Conservation (phyloP, 1,284 basidiomycete species). For the Stereum hirsutum region DNA sequence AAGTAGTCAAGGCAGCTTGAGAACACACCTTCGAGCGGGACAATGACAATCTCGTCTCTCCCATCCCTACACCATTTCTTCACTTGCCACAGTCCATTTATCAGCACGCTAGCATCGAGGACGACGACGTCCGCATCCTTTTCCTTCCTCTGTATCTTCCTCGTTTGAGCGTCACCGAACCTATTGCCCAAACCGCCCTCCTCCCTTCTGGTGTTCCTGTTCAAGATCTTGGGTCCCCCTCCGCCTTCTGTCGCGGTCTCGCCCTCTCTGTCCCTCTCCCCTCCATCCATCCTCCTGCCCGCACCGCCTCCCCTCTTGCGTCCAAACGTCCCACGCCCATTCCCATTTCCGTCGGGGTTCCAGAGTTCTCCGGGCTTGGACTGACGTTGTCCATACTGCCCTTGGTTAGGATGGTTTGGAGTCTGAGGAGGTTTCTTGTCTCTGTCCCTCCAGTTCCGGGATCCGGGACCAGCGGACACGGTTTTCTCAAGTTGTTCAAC, state of each 20-base stretch:
- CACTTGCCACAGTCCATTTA: constrained; percentile 75
- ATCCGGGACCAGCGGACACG: constrained; percentile 38
- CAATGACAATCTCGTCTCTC: constrained; percentile 60
- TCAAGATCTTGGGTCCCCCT: no score
- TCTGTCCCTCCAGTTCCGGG: constrained; percentile 51
- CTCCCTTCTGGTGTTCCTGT: constrained; percentile 10
- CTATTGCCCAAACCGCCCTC: no score
- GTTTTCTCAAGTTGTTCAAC: constrained; percentile 76
- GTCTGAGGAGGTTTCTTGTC: background rate
- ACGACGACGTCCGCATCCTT: constrained; percentile 71
- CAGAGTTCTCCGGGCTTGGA: background rate
- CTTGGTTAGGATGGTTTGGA: no score
- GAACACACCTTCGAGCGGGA: constrained; percentile 79
- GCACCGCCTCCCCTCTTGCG: constrained; percentile 13
- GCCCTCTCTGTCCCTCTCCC: constrained; percentile 20
- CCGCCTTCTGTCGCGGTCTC: constrained; percentile 17
- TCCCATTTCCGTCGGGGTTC: no score
- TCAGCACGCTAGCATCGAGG: constrained; percentile 80
- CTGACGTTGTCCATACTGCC: constrained; percentile 15
- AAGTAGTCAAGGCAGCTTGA: no score
- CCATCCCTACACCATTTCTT: constrained; percentile 76
- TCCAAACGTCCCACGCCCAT: constrained; percentile 8
- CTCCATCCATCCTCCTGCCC: constrained; percentile 6
- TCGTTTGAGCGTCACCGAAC: no score
- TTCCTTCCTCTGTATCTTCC: constrained; percentile 21